Evolutionary conservation across 257 asterid species (phyloP), one percentile per base, ranked within the genome.

Genomic region (Solanum corneliomulleri): DNA sequence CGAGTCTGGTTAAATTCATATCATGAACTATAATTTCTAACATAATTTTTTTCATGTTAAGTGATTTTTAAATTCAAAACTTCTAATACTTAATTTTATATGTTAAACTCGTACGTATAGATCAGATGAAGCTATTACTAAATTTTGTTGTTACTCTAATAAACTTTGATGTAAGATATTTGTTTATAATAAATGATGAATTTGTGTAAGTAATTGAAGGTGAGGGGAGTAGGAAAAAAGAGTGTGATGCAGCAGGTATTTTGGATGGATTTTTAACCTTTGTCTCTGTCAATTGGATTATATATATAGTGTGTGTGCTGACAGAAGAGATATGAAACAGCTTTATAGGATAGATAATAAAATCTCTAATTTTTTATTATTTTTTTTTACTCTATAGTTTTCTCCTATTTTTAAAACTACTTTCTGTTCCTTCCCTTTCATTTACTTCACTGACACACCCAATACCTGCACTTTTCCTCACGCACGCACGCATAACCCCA

Each of bases 401-500:
- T 78, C 86, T 72, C 91, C 74, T 88, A 84, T 37, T 33, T 33
- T 77, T 33, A 92, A 70, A 93, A 94, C 94, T 91, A 90, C 96
- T 91, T 92, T 92, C 93, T 93, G 96, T 92, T 94, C 92, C 94
- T 87, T 82, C 90, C 90, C 89, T 90, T 86, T 90, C 91, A 86
- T 89, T 89, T 91, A 92, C 94, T 89, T 89, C 95, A 92, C 98
- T 95, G 98, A 95, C 98, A 93, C 87, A 62, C 91, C 92, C 92
- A 93, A 92, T 91, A 94, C 94, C 95, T 93, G 95, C 97, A 93
- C 95, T 90, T 91, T 92, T 93, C 92, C 90, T 93, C 93, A 92
- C 95, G 92, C 98, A 94, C 98, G 98, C 98, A 95, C 98, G 97
- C 98, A 93, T 93, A 62, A n/a, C 31, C 29, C 31, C 70, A 62